A percentile compares a stretch with the other conserved stretches of the same genome.
These are phyloP conservation scores for Sindora glabra DNA, from an alignment of 306 rosid species.

Conservation along the genomic window DNA sequence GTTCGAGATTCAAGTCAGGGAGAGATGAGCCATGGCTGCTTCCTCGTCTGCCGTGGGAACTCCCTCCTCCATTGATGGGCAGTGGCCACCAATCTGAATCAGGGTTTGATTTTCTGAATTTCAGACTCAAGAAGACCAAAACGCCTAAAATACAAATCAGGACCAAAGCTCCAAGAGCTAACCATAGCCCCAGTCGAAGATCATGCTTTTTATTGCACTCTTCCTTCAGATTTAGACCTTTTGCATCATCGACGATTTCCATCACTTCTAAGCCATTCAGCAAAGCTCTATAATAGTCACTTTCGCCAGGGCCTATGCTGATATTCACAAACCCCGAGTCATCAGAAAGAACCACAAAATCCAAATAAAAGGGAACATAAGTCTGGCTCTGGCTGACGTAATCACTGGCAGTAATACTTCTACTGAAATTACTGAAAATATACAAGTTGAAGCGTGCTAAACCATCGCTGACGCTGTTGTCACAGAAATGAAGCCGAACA, in stretches of 20 bases:
- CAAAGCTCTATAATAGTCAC: not conserved
- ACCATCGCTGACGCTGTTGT: accelerated
- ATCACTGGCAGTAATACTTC: accelerated
- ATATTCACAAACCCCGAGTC: not conserved
- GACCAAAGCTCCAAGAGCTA: conserved; percentile 8
- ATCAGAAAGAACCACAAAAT: conserved; percentile 32
- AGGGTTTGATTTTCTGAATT: conserved; percentile 2
- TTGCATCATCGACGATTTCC: conserved; percentile 2
- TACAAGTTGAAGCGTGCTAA: not conserved
- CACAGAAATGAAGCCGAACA: conserved; percentile 35
- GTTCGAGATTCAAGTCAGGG: conserved; percentile 24
- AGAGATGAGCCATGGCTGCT: conserved; percentile 21
- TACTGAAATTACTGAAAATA: not conserved
- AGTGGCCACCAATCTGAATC: conserved; percentile 15
- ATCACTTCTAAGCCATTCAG: conserved; percentile 44
- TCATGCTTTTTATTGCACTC: not conserved
- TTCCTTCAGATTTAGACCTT: not conserved
- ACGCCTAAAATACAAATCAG: not conserved
- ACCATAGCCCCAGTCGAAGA: conserved; percentile 10
- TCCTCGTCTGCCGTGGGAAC: conserved; percentile 20
- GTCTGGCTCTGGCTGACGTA: accelerated
- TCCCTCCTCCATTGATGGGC: conserved; percentile 7
- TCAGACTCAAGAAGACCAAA: conserved; percentile 11
- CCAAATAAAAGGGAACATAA: conserved; percentile 18
- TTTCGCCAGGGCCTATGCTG: not conserved